A percentile compares a stretch with the other conserved stretches of the same genome.
These are phyloP conservation scores for Myxozyma neglecta DNA, from an alignment of 805 yeast species.

Conservation along the genomic window DNA sequence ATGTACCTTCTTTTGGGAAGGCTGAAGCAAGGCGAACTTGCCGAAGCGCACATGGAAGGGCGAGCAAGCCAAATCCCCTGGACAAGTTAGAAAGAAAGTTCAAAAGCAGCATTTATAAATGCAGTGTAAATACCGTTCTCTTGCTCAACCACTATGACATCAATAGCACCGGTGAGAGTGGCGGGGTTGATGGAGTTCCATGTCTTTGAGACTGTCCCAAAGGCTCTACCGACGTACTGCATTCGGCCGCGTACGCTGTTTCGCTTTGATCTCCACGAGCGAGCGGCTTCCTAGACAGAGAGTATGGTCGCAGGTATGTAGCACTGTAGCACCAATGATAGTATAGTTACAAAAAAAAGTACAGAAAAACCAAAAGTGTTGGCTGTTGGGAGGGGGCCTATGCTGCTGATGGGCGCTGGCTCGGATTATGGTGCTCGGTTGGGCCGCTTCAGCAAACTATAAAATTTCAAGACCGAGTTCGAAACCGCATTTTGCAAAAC, in stretches of 20 bases:
- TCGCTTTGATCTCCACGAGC: background rate
- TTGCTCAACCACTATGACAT: conserved; percentile 90
- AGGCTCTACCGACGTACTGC: conserved; percentile 97
- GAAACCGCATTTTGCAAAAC: too few relatives aligned
- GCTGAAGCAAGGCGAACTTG: conserved; percentile 85
- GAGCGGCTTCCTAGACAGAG: too few relatives aligned
- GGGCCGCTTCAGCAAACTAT: too few relatives aligned
- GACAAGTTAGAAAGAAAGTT: background rate
- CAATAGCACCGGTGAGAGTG: conserved; percentile 94
- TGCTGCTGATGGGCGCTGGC: too few relatives aligned
- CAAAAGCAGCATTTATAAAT: background rate
- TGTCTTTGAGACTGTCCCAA: conserved; percentile 91
- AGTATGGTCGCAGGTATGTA: too few relatives aligned
- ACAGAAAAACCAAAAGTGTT: too few relatives aligned
- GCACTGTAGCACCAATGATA: too few relatives aligned
- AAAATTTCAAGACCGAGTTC: too few relatives aligned
- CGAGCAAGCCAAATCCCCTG: conserved; percentile 73
- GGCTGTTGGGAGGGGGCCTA: too few relatives aligned
- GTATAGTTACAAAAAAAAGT: too few relatives aligned
- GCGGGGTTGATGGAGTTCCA: conserved; percentile 98
- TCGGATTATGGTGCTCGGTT: too few relatives aligned
- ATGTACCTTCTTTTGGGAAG: conserved; percentile 77
- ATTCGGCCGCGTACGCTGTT: conserved; percentile 43
- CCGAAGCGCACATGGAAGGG: conserved; percentile 98
- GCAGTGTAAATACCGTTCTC: conserved; percentile 54